Evolutionary conservation across 306 rosid species (phyloP).

Genomic region (Quercus aquifolioides): DNA sequence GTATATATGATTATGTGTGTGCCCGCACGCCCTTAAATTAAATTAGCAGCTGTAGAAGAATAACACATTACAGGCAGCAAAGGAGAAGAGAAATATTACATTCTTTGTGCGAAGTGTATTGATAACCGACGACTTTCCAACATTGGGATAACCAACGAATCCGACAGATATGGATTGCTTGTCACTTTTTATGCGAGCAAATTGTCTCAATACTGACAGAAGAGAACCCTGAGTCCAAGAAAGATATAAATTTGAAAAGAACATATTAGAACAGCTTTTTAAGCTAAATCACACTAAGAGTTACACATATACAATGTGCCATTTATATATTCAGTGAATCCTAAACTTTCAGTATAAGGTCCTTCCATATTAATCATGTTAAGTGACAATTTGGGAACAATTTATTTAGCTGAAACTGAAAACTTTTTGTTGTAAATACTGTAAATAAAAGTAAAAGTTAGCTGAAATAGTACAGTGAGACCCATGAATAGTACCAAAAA

Average conservation of each 20-base stretch:
- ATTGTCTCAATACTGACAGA: slow-evolving; percentile 88
- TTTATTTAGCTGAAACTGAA: too few relatives aligned
- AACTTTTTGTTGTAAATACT: too few relatives aligned
- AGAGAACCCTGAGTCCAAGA: slow-evolving; percentile 69
- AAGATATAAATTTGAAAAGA: background rate
- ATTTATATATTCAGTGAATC: too few relatives aligned
- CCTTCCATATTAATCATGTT: too few relatives aligned
- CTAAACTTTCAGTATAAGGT: too few relatives aligned
- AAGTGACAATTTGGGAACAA: too few relatives aligned
- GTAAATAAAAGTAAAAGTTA: too few relatives aligned
- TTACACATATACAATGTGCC: too few relatives aligned
- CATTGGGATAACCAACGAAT: slow-evolving; percentile 96
- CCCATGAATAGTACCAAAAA: too few relatives aligned
- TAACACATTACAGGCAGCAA: slow-evolving; percentile 7
- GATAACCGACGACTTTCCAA: slow-evolving; percentile 93
- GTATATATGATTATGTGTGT: background rate
- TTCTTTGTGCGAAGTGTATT: slow-evolving; percentile 85
- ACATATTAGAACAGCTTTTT: background rate
- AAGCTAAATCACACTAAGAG: too few relatives aligned
- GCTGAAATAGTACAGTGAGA: accelerated
- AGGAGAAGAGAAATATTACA: slow-evolving; percentile 40
- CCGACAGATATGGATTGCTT: slow-evolving; percentile 98
- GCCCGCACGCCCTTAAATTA: background rate
- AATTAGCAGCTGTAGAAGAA: background rate
- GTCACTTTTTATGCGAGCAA: slow-evolving; percentile 82